Evolutionary conservation across 1,284 basidiomycete genomes (phyloP).

Genomic region (Dichomitus squalens): DNA sequence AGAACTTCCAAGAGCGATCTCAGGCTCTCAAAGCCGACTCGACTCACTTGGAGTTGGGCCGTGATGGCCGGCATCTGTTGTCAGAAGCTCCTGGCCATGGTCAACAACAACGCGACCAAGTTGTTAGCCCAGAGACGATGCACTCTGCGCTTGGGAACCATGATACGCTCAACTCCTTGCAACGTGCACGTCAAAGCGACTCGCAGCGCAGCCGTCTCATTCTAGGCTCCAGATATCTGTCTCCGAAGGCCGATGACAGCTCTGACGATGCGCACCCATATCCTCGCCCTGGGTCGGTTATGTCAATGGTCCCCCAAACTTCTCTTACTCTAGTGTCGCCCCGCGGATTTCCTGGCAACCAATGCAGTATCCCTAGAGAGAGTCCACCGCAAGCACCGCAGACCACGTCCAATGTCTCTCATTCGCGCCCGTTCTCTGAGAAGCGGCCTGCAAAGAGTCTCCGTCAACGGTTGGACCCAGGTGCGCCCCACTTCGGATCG

Average conservation of each 20-base stretch:
- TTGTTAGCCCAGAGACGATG: background rate
- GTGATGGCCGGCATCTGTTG: no score
- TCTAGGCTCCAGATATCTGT: conserved; percentile 11
- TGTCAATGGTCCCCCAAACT: background rate
- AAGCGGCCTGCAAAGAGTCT: conserved; percentile 22
- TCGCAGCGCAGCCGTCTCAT: conserved; percentile 17
- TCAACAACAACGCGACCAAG: background rate
- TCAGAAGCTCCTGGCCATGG: background rate
- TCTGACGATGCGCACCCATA: background rate
- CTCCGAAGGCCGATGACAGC: conserved; percentile 7
- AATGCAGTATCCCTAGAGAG: no score
- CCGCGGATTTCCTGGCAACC: background rate
- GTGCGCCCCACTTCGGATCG: conserved; percentile 2
- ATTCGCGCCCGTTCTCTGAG: conserved; percentile 10
- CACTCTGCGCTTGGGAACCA: background rate
- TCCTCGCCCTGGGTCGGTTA: background rate
- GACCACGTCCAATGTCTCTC: background rate
- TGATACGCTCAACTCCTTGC: conserved; percentile 4
- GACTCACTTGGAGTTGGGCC: background rate
- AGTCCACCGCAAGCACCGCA: background rate
- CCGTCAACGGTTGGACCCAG: conserved; percentile 25
- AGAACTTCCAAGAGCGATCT: background rate
- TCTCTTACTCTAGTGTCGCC: background rate
- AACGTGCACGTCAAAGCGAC: conserved; percentile 9
- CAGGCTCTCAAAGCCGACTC: background rate